Evolutionary conservation across 2,329 filamentous ascomycete genomes (phyloP).

Genomic region (Keithomyces neogunnii): DNA sequence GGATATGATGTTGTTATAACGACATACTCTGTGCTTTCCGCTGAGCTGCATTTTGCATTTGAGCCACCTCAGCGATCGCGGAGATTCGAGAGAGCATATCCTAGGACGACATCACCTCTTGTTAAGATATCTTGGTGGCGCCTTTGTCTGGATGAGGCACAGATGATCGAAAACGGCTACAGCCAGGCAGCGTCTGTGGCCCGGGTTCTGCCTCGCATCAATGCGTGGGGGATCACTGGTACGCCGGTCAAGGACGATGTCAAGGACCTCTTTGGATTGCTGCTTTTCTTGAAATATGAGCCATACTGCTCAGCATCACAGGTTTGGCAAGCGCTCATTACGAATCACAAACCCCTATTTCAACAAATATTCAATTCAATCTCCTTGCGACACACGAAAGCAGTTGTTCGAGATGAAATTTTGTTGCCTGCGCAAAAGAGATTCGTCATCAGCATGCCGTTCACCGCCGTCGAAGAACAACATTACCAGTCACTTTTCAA

Average conservation of each 20-base stretch:
- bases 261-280: constrained; percentile 66
- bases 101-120: constrained; percentile 64
- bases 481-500: constrained; percentile 72
- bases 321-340: constrained; percentile 61
- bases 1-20: constrained; percentile 53
- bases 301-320: constrained; percentile 59
- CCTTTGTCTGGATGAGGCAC: constrained; percentile 68
- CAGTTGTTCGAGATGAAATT: constrained; percentile 69
- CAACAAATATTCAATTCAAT: constrained; percentile 60
- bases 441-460: constrained; percentile 80
- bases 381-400: constrained; percentile 79
- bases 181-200: constrained; percentile 77
- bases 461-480: constrained; percentile 84
- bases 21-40: constrained; percentile 62
- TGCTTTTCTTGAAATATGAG: constrained; percentile 72
- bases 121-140: constrained; percentile 84
- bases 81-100: constrained; percentile 57
- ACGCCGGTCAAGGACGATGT: constrained; percentile 80
- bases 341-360: constrained; percentile 55
- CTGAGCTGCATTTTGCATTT: constrained; percentile 70
- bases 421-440: constrained; percentile 74
- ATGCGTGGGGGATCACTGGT: constrained; percentile 84
- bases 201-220: constrained; percentile 68
- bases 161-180: constrained; percentile 88
- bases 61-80: constrained; percentile 60